Base-by-base conservation (phyloP, 75 land plant species). In the Ceratopteris richardii region DNA sequence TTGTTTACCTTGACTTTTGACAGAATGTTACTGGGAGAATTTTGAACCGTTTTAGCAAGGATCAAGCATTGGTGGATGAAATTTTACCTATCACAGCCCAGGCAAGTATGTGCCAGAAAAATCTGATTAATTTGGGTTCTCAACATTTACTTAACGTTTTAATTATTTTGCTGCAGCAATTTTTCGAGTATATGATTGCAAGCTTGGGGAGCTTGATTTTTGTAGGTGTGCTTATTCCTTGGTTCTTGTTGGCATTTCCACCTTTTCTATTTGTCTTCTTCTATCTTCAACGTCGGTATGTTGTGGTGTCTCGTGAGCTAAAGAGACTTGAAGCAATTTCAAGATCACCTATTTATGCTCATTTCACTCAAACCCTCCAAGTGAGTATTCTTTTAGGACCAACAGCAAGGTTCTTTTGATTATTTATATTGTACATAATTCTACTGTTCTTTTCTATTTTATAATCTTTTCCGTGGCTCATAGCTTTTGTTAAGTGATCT, bases 21-120 rank as follows among this genome's bases (percentile, higher is more conserved):
- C 66, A 70, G 73, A 70, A 70, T 48, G 60, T 66, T 12, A 56
- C 64, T 13, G 73, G 73, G 25, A 70, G 73, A 42, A 64, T 70
- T 23, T 16, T 70, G 54, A 70, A 70, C 19, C 66, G 73, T 21
- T 70, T 70, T 47, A 57, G 66, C 30, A 70, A 70, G 64, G 73
- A 70, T 39, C 73, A 70, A 37, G 16, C 73, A 1, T 26, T 63
- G 58, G 73, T 70, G 23, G 73, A 70, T 50, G 73, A 70, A 41
- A 44, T 57, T 12, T 47, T 70, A 47, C 73, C 73, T 19, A 29
- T 24, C 27, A 70, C 73, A 31, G 58, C 56, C 2, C 71, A 69
- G 65, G 71, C 61, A 55, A 19, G 29, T 21, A 2, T 58, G 1
- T 36, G n/a, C n/a, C n/a, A n/a, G n/a, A n/a, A n/a, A n/a, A 20